phyloP scores from a whole-genome alignment of 768 basidiomycete species.

The Clavaria fumosa region DNA sequence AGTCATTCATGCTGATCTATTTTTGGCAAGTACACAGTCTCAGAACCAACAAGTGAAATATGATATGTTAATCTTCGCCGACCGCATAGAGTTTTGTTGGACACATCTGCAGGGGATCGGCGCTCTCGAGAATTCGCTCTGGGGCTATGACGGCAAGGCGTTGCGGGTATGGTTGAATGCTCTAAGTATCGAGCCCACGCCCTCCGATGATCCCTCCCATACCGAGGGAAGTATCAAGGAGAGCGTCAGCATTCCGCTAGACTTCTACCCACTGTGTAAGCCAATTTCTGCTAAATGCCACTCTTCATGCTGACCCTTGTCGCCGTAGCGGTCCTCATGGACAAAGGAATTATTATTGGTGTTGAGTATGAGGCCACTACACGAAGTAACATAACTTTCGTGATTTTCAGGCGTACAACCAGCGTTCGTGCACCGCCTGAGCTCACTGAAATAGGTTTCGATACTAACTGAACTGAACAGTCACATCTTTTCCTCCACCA shows the following conservation, averaged over 20 bases:
- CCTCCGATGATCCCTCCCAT: conserved; percentile 21
- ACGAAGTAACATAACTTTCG: conserved; percentile 66
- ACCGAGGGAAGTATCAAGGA: conserved; percentile 55
- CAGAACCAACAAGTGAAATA: conserved; percentile 85
- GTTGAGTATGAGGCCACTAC: conserved; percentile 78
- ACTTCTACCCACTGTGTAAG: conserved; percentile 92
- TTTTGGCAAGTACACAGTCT: conserved; percentile 31
- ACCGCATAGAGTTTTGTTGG: conserved; percentile 98
- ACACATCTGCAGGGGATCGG: conserved; percentile 91
- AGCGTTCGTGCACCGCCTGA: conserved; percentile 51
- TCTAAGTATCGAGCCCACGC: conserved; percentile 63
- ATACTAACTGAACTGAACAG: no score
- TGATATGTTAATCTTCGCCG: conserved; percentile 93
- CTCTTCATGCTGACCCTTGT: conserved; percentile 6
- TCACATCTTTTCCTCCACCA: conserved; percentile 92
- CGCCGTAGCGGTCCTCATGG: conserved; percentile 81
- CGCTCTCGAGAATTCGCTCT: conserved; percentile 88
- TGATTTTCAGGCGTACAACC: conserved; percentile 83
- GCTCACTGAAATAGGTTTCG: no score
- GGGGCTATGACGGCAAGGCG: conserved; percentile 87
- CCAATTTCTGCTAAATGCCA: conserved; percentile 12
- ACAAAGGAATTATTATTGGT: conserved; percentile 96
- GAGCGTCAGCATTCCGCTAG: conserved; percentile 81
- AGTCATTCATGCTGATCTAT: no score
- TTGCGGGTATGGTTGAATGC: conserved; percentile 95